A percentile compares a stretch with the other conserved stretches of the same genome.
These are phyloP conservation scores for Hygrophorus pudorinus DNA, from an alignment of 768 basidiomycete genomes.

Conservation along the genomic window DNA sequence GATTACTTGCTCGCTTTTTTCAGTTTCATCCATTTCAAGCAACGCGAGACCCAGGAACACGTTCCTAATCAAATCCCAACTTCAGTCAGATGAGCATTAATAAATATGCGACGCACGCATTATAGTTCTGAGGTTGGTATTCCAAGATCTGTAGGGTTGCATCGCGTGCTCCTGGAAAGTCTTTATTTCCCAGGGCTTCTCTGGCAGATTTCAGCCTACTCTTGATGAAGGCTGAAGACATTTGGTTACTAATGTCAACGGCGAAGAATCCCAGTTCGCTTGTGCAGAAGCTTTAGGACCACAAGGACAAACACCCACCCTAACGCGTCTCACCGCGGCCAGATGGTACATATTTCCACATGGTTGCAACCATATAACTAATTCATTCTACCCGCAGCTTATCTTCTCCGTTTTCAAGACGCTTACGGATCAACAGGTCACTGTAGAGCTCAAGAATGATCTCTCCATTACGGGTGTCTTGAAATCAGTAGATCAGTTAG, in stretches of 20 bases:
- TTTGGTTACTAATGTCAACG: too few relatives aligned
- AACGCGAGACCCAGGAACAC: constrained; percentile 79
- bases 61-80: constrained; percentile 38
- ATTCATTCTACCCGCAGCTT: constrained; percentile 36
- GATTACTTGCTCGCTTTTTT: constrained; percentile 81
- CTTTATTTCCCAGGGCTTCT: constrained; percentile 66
- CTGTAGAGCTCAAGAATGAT: constrained; percentile 98
- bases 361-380: not conserved
- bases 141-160: constrained; percentile 58
- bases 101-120: constrained; percentile 51
- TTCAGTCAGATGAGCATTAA: not conserved
- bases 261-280: too few relatives aligned
- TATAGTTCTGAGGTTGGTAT: constrained; percentile 76
- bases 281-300: not conserved
- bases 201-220: constrained; percentile 70
- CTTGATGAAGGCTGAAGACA: constrained; percentile 31
- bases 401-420: constrained; percentile 99
- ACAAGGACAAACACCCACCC: not conserved
- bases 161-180: constrained; percentile 57
- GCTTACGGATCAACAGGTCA: constrained; percentile 92
- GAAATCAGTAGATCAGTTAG: constrained; percentile 97
- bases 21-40: constrained; percentile 60
- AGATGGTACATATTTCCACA: too few relatives aligned
- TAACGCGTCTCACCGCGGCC: not conserved
- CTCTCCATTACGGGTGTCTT: constrained; percentile 90